Evolutionary conservation across 306 rosid species (phyloP), one percentile per base, ranked within the genome.

Genomic region (Sicyos baderoa): DNA sequence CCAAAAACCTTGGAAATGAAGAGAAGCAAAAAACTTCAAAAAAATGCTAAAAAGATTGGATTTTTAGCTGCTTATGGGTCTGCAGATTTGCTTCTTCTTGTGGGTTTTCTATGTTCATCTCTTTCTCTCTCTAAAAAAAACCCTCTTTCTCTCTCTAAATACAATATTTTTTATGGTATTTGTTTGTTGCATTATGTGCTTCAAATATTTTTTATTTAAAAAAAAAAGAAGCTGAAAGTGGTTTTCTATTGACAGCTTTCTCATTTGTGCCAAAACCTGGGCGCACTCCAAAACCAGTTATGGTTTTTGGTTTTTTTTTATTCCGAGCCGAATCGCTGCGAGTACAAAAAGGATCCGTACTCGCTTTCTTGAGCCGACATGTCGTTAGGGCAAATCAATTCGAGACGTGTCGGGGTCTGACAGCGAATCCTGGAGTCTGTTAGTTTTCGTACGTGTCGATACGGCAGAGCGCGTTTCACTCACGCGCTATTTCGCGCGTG

Each of bases 231-330:
- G 71, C 55, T 25, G 14, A 67, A 47, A 49, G 72, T 37, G 72
- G 72, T 67, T 67, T 61, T 25, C 32, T 22, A 40, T 63, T 18
- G 71, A 65, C 54, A 65, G 71, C 53, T 61, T 35, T 35, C 22
- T 15, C 47, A n/a, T 60, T 16, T 32, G 54, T 71, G 22, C 66
- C 66, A 47, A 71, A 71, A 71, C 75, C 75, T 23, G 56, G 27
- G 45, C 18, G 54, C 75, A 44, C 1, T 32, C 15, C 54, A 57
- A 72, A 72, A 72, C 75, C 75, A 47, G 68, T 45, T 22, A 44
- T 45, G 66, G 75, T 72, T 56, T 72, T 72, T 12, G 12, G 1
- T 12, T 47, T 12, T 0, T 23, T 9, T 5, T 0, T 60, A 3
- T 6, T 49, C 3, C n/a, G 57, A 22, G 44, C 72, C 47, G n/a